phyloP scores from a whole-genome alignment of 192 early-diverging fungal species.

The Umbelopsis isabellina region DNA sequence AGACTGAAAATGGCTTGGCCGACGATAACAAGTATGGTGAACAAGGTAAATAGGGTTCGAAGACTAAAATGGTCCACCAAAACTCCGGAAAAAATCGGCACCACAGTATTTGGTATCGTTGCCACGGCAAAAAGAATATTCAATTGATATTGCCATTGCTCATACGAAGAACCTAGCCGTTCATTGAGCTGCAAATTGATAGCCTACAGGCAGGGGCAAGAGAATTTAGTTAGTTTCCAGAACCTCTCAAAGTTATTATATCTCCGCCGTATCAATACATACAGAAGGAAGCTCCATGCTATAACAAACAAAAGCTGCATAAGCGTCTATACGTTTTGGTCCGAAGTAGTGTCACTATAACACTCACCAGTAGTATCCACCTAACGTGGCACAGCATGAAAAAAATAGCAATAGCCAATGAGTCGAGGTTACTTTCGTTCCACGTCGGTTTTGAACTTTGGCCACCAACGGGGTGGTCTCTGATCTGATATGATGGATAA shows the following conservation, averaged over 20 bases:
- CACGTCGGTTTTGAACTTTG: neutral
- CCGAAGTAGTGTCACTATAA: neutral
- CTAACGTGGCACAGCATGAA: conserved; percentile 3
- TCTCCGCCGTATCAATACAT: neutral
- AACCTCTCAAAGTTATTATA: neutral
- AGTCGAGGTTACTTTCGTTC: conserved; percentile 5
- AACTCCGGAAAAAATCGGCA: conserved; percentile 46
- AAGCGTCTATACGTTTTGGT: neutral
- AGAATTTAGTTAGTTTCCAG: neutral
- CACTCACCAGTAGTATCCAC: conserved; percentile 18
- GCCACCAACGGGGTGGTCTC: conserved; percentile 17
- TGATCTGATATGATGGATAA: neutral
- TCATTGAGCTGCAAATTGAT: conserved; percentile 44
- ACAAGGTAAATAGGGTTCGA: conserved; percentile 51
- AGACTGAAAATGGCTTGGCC: conserved; percentile 66
- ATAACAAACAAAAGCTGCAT: neutral
- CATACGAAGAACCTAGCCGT: conserved; percentile 41
- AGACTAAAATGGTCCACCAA: conserved; percentile 59
- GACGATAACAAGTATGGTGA: conserved; percentile 49
- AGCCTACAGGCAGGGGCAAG: conserved; percentile 24
- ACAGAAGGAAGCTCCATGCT: conserved; percentile 15
- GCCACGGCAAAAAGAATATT: conserved; percentile 50
- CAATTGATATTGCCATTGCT: conserved; percentile 43
- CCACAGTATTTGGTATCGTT: conserved; percentile 44
- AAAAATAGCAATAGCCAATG: conserved; percentile 16